Conservation (phyloP, 495 filamentous ascomycete genomes). For the Podospora pseudopauciseta region DNA sequence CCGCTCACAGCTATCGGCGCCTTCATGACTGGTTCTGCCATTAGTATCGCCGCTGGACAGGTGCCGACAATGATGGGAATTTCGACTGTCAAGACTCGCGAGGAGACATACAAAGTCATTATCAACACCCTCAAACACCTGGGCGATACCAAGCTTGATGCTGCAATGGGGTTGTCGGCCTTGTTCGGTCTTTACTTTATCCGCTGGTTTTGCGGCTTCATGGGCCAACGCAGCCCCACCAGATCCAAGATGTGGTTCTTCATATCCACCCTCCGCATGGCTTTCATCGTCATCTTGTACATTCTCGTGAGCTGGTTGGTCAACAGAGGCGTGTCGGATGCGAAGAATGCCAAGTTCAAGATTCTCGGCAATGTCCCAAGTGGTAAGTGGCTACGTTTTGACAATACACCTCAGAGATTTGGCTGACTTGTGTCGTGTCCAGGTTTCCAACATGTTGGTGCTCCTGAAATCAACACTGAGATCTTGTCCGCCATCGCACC, state of each 20-base stretch:
- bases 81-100: slow-evolving; percentile 46
- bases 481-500: slow-evolving; percentile 34
- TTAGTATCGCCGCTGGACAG: slow-evolving; percentile 51
- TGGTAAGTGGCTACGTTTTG: slow-evolving; percentile 28
- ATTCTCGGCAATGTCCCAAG: slow-evolving; percentile 44
- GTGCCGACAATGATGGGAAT: slow-evolving; percentile 49
- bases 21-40: slow-evolving; percentile 54
- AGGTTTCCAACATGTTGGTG: slow-evolving; percentile 42
- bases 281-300: slow-evolving; percentile 44
- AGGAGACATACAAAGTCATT: slow-evolving; percentile 48
- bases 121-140: slow-evolving; percentile 52
- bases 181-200: slow-evolving; percentile 49
- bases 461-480: slow-evolving; percentile 32
- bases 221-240: slow-evolving; percentile 40
- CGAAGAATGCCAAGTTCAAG: slow-evolving; percentile 35
- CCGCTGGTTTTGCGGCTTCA: slow-evolving; percentile 41
- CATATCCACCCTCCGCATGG: slow-evolving; percentile 43
- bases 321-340: slow-evolving; percentile 31
- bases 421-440: slow-evolving; percentile 18
- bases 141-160: slow-evolving; percentile 45
- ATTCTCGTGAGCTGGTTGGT: slow-evolving; percentile 41
- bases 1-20: slow-evolving; percentile 48
- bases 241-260: slow-evolving; percentile 43
- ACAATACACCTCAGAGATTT: background rate
- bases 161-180: slow-evolving; percentile 51